phyloP scores from a whole-genome alignment of 2,329 filamentous ascomycete genomes.

The Curvularia verruculosa region DNA sequence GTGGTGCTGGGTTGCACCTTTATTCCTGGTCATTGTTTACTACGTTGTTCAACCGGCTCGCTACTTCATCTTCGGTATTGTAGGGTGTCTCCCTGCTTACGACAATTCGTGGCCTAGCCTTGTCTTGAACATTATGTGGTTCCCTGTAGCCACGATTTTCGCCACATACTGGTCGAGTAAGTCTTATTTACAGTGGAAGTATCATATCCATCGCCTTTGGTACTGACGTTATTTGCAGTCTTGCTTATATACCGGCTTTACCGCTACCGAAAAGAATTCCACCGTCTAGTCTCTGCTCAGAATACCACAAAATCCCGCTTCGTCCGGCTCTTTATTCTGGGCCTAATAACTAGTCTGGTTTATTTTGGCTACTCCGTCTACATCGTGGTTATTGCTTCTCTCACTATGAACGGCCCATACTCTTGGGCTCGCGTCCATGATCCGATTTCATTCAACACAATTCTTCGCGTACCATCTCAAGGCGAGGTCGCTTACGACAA shows the following conservation, averaged over 20 bases:
- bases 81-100: conserved; percentile 63
- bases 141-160: conserved; percentile 59
- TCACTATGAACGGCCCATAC: conserved; percentile 50
- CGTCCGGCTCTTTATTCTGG: conserved; percentile 65
- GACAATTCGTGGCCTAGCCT: conserved; percentile 65
- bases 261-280: conserved; percentile 65
- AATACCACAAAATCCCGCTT: conserved; percentile 66
- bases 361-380: conserved; percentile 60
- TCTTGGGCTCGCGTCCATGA: conserved; percentile 62
- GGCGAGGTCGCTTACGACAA: conserved; percentile 59
- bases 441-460: conserved; percentile 53
- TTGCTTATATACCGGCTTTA: conserved; percentile 66
- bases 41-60: conserved; percentile 65
- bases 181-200: conserved; percentile 26
- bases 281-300: conserved; percentile 59
- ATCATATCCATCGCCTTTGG: not conserved
- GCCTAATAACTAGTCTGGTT: conserved; percentile 56
- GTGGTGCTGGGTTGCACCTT: conserved; percentile 63
- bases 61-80: conserved; percentile 64
- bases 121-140: conserved; percentile 62
- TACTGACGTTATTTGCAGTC: conserved; percentile 47
- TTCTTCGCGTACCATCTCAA: conserved; percentile 55
- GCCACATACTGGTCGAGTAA: conserved; percentile 64
- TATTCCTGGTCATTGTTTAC: conserved; percentile 62
- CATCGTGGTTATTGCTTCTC: conserved; percentile 49